These are phyloP conservation scores for Hypholoma fasciculare DNA, from an alignment of 768 basidiomycete species.

Conservation along the genomic window DNA sequence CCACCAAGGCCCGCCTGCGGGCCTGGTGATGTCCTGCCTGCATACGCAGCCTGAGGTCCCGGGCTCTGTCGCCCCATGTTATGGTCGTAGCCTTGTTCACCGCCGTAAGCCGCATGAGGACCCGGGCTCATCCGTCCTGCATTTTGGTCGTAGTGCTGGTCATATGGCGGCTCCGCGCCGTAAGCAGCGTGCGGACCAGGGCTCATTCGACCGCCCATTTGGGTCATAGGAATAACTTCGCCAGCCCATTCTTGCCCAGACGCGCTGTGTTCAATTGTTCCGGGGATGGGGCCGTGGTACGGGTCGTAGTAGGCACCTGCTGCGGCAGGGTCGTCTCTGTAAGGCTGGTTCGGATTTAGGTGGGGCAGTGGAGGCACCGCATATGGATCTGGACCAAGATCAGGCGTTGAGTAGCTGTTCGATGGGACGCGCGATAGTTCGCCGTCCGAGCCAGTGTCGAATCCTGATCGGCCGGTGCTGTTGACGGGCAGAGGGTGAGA, in stretches of 20 bases:
- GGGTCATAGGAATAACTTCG: slow-evolving; percentile 78
- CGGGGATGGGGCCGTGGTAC: slow-evolving; percentile 75
- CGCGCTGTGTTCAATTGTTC: slow-evolving; percentile 54
- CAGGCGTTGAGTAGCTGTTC: slow-evolving; percentile 46
- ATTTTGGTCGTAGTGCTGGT: slow-evolving; percentile 17
- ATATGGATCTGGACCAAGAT: slow-evolving; percentile 69
- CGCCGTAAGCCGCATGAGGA: slow-evolving; percentile 28
- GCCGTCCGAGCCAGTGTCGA: slow-evolving; percentile 65
- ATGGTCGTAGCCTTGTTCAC: neutral
- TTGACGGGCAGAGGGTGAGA: slow-evolving; percentile 68
- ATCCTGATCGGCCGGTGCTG: slow-evolving; percentile 70
- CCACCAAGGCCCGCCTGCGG: slow-evolving; percentile 44
- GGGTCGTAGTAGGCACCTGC: slow-evolving; percentile 70
- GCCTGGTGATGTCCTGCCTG: slow-evolving; percentile 35
- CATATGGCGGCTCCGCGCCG: slow-evolving; percentile 16
- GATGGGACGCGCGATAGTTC: slow-evolving; percentile 56
- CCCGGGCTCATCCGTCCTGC: slow-evolving; percentile 31
- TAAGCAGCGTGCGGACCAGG: slow-evolving; percentile 41
- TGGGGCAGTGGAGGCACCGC: slow-evolving; percentile 83
- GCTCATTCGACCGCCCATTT: slow-evolving; percentile 43
- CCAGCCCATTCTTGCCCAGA: slow-evolving; percentile 36
- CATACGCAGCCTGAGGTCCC: slow-evolving; percentile 32
- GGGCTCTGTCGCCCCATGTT: slow-evolving; percentile 17
- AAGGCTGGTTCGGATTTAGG: slow-evolving; percentile 75
- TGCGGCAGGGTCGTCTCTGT: slow-evolving; percentile 66